Evolutionary conservation across 73 alveolate genomes (phyloP), one percentile per base, ranked within the genome.

Genomic region (Diophrys appendiculata): DNA sequence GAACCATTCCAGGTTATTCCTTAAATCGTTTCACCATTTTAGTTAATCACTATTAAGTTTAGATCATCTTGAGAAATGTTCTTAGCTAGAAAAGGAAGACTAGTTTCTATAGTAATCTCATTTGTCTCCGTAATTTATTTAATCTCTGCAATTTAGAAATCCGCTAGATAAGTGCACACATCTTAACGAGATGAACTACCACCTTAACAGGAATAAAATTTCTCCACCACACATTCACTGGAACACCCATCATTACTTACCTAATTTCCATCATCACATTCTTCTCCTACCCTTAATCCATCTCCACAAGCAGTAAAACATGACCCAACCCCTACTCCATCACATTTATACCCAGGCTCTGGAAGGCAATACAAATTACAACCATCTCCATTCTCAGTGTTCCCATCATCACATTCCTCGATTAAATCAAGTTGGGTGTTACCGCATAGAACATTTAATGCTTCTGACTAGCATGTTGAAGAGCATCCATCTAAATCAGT

Each of bases 371-470:
- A 29, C 2, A 22, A 14, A 65, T 24, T 11, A 52, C 92, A 84
- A 43, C 92, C 94, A 55, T 81, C 91, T 1, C 88, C 88, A 18
- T 43, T 43, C 5, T 43, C 60, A 8, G 33, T 43, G 60, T 87
- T 87, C 2, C 94, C 94, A 75, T 87, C 90, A 52, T 87, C 94
- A 75, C 94, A 87, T 13, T 74, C 60, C 65, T 82, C 60, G 18
- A 11, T 18, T 18, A 5, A 43, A 11, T 5, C 18, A 5, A 43
- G 5, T 18, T 43, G 5, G 5, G n/a, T 18, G 18, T 43, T 18
- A 11, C 60, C 60, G 18, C 60, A 43, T 43, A 43, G 60, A 43
- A 43, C 60, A 43, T 43, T 43, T 5, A 18, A 43, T 43, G 18
- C n/a, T 43, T 18, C 60, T 43, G 60, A 18, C 5, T 43, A 5